Conservation (phyloP, 345 rosid genomes). For the Orychophragmus violaceus region DNA sequence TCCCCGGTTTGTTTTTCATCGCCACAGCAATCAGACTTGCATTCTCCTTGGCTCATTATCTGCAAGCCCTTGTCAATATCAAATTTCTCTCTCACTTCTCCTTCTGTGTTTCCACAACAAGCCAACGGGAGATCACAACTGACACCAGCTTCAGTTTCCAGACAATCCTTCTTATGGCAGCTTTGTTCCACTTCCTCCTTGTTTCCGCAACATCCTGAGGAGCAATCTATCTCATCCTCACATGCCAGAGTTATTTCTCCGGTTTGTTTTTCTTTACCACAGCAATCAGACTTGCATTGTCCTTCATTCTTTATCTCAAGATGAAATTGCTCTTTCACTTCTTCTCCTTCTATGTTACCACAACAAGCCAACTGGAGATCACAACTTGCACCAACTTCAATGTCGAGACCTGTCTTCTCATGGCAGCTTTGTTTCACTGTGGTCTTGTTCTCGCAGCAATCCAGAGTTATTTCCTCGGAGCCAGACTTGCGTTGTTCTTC, state of each 20-base stretch:
- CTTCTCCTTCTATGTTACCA: neutral
- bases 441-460: neutral
- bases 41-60: neutral
- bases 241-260: constrained; percentile 17
- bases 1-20: neutral
- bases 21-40: constrained; percentile 8
- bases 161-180: neutral
- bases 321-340: neutral
- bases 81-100: neutral
- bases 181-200: neutral
- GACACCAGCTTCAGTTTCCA: neutral
- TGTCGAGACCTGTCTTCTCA: neutral
- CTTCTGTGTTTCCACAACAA: constrained; percentile 15
- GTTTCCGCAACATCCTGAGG: constrained; percentile 2
- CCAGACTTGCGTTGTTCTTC: constrained; percentile 2
- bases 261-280: constrained; percentile 5
- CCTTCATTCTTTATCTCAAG: neutral
- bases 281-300: constrained; percentile 17
- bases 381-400: constrained; percentile 1
- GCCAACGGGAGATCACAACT: constrained; percentile 13
- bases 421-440: neutral
- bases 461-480: constrained; percentile 17
- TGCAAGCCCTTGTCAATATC: neutral
- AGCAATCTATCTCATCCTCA: constrained; percentile 4
- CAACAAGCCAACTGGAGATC: constrained; percentile 18